Conservation (phyloP, 2,329 filamentous ascomycete species). For the Tolypocladium nubicola region DNA sequence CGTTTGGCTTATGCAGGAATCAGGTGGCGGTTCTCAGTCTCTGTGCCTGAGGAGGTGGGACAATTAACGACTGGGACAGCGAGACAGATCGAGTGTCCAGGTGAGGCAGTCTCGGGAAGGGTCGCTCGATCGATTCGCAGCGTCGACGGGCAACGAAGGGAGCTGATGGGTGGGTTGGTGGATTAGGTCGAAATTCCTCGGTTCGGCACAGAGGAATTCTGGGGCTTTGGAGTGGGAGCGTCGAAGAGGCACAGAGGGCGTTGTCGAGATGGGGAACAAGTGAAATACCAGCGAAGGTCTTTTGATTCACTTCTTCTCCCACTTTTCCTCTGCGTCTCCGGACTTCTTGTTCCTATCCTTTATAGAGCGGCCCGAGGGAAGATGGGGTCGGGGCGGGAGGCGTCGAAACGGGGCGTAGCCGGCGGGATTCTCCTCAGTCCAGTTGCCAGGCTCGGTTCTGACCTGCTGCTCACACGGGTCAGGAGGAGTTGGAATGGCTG, state of each 20-base stretch:
- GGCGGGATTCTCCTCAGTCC: conserved; percentile 24
- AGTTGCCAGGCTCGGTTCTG: conserved; percentile 17
- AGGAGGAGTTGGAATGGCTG: conserved; percentile 39
- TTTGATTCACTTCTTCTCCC: conserved; percentile 20
- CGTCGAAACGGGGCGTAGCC: conserved; percentile 12
- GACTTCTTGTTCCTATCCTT: conserved; percentile 17
- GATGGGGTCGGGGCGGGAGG: conserved; percentile 5
- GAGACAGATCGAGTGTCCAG: conserved; percentile 3
- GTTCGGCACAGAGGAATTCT: conserved; percentile 32
- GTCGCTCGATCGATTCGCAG: conserved; percentile 17
- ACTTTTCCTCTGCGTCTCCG: conserved; percentile 13
- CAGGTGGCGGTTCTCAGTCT: neutral
- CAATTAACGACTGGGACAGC: neutral
- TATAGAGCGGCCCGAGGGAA: conserved; percentile 12
- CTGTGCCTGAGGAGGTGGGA: conserved; percentile 9
- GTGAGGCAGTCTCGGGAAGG: conserved; percentile 23
- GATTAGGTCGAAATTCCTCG: conserved; percentile 28
- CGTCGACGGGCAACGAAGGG: conserved; percentile 12
- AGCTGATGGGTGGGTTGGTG: conserved; percentile 17
- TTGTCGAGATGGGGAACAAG: conserved; percentile 12
- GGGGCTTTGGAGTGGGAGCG: conserved; percentile 10
- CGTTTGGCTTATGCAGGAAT: neutral
- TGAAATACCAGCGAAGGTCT: conserved; percentile 30
- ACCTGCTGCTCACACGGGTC: conserved; percentile 24
- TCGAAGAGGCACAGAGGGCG: conserved; percentile 7